These are phyloP conservation scores for Ilex paraguariensis DNA, from an alignment of 305 asterid genomes.

Conservation along the genomic window DNA sequence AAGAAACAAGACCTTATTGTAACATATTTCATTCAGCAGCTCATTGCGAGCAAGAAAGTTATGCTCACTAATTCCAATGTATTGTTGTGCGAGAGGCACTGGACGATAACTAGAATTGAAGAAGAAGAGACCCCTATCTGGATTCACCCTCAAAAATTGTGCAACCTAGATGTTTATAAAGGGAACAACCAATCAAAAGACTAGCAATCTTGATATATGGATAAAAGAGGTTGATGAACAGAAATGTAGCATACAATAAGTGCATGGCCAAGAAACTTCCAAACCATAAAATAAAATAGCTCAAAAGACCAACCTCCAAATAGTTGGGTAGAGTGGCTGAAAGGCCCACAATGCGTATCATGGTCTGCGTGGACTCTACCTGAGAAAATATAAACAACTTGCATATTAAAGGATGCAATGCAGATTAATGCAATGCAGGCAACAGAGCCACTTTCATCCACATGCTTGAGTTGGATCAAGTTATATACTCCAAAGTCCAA, in stretches of 20 bases:
- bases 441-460: not conserved
- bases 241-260: not conserved
- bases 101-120: slow-evolving; percentile 96
- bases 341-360: slow-evolving; percentile 98
- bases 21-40: slow-evolving; percentile 84
- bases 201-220: no score
- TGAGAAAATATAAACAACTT: slow-evolving; percentile 31
- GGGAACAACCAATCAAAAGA: slow-evolving; percentile 11
- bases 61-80: slow-evolving; percentile 84
- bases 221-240: no score
- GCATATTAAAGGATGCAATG: no score
- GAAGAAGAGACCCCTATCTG: slow-evolving; percentile 89
- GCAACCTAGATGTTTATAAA: slow-evolving; percentile 64
- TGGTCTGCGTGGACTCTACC: slow-evolving; percentile 97
- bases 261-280: not conserved
- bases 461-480: no score
- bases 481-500: no score
- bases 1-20: slow-evolving; percentile 59
- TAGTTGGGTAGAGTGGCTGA: slow-evolving; percentile 97
- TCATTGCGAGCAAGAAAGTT: slow-evolving; percentile 81
- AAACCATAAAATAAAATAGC: slow-evolving; percentile 17
- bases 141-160: slow-evolving; percentile 92
- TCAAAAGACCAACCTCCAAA: slow-evolving; percentile 63
- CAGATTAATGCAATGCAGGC: no score
- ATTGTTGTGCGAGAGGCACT: slow-evolving; percentile 96